A percentile compares a stretch with the other conserved stretches of the same genome.
These are phyloP conservation scores for Sphenostylis stenocarpa DNA, from an alignment of 306 rosid species.

Conservation along the genomic window DNA sequence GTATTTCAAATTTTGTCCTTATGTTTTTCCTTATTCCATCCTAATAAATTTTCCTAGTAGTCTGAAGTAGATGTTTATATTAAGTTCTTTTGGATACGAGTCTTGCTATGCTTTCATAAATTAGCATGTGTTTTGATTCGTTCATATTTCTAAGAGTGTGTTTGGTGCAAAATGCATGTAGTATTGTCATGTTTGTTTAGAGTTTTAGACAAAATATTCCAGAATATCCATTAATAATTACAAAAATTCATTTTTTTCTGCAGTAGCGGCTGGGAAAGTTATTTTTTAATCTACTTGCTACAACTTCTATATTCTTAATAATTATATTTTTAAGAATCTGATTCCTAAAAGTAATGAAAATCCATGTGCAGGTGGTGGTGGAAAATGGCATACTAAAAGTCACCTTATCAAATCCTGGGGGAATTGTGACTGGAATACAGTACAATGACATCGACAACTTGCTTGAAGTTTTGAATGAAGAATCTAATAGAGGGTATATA, in stretches of 20 bases:
- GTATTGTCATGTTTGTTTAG: too few species aligned
- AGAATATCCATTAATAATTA: too few species aligned
- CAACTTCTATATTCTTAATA: too few species aligned
- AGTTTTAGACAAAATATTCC: too few species aligned
- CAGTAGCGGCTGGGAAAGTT: too few species aligned
- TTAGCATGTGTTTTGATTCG: not conserved
- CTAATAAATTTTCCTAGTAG: not conserved
- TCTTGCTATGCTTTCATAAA: not conserved
- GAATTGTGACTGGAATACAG: slow-evolving; percentile 76
- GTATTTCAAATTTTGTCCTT: slow-evolving; percentile 32
- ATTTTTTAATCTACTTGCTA: too few species aligned
- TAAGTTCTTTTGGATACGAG: not conserved
- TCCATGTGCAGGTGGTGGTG: slow-evolving; percentile 66
- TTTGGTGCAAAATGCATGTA: too few species aligned
- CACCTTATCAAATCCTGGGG: slow-evolving; percentile 84
- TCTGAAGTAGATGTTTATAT: not conserved
- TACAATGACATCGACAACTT: slow-evolving; percentile 70
- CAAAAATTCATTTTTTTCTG: too few species aligned
- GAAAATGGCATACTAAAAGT: slow-evolving; percentile 85
- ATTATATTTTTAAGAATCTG: too few species aligned
- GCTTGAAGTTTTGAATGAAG: slow-evolving; percentile 83
- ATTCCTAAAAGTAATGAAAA: not conserved
- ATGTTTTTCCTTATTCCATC: not conserved
- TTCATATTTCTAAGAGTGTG: not conserved
- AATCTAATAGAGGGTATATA: slow-evolving; percentile 58